These are phyloP conservation scores for Huiozyma sinensis DNA, from an alignment of 805 yeast genomes.

Conservation along the genomic window DNA sequence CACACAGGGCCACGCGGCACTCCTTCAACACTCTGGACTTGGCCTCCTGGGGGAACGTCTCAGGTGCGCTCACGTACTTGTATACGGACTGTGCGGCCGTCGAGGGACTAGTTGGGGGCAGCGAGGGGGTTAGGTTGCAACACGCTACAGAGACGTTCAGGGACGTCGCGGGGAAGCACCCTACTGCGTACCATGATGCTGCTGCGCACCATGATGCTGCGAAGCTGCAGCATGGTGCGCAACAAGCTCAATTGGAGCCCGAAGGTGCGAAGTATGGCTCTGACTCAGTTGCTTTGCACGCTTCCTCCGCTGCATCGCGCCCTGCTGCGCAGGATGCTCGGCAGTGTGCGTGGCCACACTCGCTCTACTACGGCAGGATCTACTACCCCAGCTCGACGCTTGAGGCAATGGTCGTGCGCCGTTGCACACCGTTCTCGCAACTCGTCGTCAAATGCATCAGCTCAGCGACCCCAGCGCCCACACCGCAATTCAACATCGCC, in stretches of 20 bases:
- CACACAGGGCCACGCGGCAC: slow-evolving; percentile 57
- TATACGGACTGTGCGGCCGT: slow-evolving; percentile 41
- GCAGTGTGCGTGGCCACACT: slow-evolving; percentile 4
- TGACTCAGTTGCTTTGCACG: not conserved
- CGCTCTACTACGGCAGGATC: slow-evolving; percentile 73
- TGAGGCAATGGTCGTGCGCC: slow-evolving; percentile 59
- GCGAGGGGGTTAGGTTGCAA: slow-evolving; percentile 47
- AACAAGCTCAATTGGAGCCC: too few species aligned
- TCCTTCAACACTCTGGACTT: slow-evolving; percentile 67
- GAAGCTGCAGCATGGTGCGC: too few species aligned
- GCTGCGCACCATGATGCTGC: too few species aligned
- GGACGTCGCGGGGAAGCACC: too few species aligned
- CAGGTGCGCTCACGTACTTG: slow-evolving; percentile 76
- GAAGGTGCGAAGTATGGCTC: too few species aligned
- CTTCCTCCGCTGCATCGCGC: too few species aligned
- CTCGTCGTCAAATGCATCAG: slow-evolving; percentile 66
- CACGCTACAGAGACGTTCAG: slow-evolving; percentile 49
- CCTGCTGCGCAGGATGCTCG: not conserved
- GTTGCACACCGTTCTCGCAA: slow-evolving; percentile 38
- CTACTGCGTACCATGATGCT: too few species aligned
- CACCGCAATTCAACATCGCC: slow-evolving; percentile 41
- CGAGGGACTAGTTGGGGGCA: slow-evolving; percentile 35
- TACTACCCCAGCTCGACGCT: slow-evolving; percentile 77
- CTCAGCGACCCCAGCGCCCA: slow-evolving; percentile 32
- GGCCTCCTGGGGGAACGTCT: slow-evolving; percentile 48